These are phyloP conservation scores for Aureobasidium subglaciale DNA, from an alignment of 2,329 filamentous ascomycete genomes.

Conservation along the genomic window DNA sequence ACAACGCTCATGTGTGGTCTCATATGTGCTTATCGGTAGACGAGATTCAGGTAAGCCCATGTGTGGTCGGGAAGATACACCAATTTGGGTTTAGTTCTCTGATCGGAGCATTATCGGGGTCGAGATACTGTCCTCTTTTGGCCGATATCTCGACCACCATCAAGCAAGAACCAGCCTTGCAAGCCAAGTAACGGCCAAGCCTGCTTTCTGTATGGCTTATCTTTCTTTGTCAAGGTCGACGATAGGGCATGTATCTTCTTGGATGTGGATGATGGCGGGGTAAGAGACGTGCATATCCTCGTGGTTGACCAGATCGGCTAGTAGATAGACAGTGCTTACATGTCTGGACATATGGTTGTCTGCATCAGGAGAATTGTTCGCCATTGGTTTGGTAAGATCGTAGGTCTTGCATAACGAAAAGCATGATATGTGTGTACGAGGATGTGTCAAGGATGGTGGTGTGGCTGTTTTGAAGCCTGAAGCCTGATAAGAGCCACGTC, in stretches of 20 bases:
- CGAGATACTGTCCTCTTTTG: background rate
- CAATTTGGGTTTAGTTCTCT: background rate
- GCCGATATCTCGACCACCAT: background rate
- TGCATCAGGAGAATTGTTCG: too few species aligned
- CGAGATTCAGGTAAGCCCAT: background rate
- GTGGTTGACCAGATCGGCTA: background rate
- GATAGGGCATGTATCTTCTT: background rate
- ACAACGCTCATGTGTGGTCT: background rate
- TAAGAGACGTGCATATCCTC: background rate
- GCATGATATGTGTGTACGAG: background rate
- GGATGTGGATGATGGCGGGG: background rate
- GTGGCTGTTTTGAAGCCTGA: background rate
- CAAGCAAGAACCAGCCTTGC: background rate
- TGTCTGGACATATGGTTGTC: background rate
- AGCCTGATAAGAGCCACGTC: background rate
- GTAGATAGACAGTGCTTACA: background rate
- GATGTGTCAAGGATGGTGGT: background rate
- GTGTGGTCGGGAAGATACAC: background rate
- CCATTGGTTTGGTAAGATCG: too few species aligned
- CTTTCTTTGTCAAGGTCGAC: background rate
- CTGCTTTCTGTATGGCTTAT: background rate
- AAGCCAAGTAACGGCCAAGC: background rate
- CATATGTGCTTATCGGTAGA: background rate
- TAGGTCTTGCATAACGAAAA: background rate
- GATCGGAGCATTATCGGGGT: background rate